Conservation (phyloP, 2,329 filamentous ascomycete species). For the Saccharata proteae region DNA sequence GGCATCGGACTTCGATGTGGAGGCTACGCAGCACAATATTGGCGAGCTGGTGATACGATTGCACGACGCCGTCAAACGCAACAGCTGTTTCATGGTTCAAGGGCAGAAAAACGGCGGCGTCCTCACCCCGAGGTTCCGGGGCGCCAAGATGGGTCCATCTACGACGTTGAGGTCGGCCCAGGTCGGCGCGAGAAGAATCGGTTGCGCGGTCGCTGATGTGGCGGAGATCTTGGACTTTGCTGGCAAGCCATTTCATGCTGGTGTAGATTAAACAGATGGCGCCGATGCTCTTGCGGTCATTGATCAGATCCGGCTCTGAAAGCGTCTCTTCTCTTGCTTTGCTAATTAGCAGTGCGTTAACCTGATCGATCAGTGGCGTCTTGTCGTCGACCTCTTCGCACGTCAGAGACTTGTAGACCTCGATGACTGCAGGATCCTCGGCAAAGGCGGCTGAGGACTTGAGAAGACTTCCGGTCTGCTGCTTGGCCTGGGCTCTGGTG, state of each 20-base stretch:
- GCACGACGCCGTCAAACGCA: slow-evolving; percentile 76
- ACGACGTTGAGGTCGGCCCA: slow-evolving; percentile 39
- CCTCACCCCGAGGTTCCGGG: slow-evolving; percentile 36
- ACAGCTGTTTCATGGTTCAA: slow-evolving; percentile 74
- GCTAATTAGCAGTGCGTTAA: slow-evolving; percentile 5
- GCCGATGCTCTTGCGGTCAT: slow-evolving; percentile 74
- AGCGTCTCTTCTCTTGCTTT: slow-evolving; percentile 1
- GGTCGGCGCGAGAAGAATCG: slow-evolving; percentile 45
- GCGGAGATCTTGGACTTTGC: slow-evolving; percentile 68
- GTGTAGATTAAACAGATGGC: slow-evolving; percentile 84
- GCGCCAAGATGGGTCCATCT: slow-evolving; percentile 71
- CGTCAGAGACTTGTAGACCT: too few species aligned
- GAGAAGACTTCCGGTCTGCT: slow-evolving; percentile 47
- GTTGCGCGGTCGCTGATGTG: slow-evolving; percentile 66
- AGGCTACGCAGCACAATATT: slow-evolving; percentile 70
- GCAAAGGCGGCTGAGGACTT: slow-evolving; percentile 60
- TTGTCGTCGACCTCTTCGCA: too few species aligned
- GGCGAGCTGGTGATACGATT: slow-evolving; percentile 71
- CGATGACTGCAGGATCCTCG: slow-evolving; percentile 53
- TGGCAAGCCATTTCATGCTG: slow-evolving; percentile 94
- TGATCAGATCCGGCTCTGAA: slow-evolving; percentile 57
- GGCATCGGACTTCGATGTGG: slow-evolving; percentile 78
- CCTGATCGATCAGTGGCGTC: slow-evolving; percentile 41
- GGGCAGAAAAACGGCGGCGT: slow-evolving; percentile 67
- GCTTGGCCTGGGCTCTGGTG: slow-evolving; percentile 51